phyloP scores from a whole-genome alignment of 2,329 filamentous ascomycete genomes.

The Apiospora marii region DNA sequence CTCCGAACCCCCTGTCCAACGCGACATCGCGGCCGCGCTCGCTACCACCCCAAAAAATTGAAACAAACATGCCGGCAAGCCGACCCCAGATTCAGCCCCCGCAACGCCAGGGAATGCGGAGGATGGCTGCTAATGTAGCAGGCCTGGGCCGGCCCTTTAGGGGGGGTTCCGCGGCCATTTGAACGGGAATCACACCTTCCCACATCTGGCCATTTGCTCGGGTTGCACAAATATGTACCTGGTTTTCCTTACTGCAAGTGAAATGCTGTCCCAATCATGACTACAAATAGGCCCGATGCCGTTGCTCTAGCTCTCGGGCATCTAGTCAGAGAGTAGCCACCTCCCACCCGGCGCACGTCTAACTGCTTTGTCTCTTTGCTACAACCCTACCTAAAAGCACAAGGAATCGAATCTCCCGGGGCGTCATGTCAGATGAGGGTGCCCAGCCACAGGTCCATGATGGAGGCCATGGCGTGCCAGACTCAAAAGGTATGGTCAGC shows the following conservation, averaged over 20 bases:
- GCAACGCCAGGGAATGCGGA: constrained; percentile 10
- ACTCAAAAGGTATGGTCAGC: background rate
- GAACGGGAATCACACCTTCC: background rate
- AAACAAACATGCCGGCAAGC: background rate
- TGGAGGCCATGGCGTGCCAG: background rate
- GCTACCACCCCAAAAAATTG: constrained; percentile 9
- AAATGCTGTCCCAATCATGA: background rate
- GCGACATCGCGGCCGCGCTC: constrained; percentile 3
- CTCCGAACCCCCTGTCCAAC: background rate
- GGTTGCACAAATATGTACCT: background rate
- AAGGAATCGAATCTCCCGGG: background rate
- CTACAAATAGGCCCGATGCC: constrained; percentile 20
- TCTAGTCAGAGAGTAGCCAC: background rate
- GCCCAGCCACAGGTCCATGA: background rate
- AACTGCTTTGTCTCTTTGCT: constrained; percentile 1
- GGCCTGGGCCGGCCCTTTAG: constrained; percentile 10
- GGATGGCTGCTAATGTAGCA: background rate
- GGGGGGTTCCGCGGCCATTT: constrained; percentile 5
- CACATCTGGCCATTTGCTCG: constrained; percentile 1
- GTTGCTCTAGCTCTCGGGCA: constrained; percentile 7
- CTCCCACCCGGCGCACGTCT: background rate
- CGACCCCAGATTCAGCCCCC: constrained; percentile 19
- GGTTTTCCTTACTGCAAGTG: background rate
- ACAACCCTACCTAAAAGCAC: constrained; percentile 1
- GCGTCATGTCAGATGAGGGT: background rate